Conservation (phyloP, 106 monocot species). For the Chionographis japonica region DNA sequence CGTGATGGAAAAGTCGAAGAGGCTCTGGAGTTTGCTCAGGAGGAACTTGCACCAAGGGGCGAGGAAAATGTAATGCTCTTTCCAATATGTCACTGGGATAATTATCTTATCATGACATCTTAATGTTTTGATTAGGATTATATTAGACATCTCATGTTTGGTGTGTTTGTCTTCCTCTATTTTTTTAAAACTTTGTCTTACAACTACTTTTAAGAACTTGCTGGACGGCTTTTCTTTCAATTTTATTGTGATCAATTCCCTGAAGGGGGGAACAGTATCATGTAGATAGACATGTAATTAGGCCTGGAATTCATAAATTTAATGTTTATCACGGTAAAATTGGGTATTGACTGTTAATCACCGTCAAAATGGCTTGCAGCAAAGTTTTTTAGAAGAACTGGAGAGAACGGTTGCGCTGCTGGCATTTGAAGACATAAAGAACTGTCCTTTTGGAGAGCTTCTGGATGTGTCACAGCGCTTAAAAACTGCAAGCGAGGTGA, state of each 20-base stretch:
- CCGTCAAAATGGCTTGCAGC: constrained; percentile 27
- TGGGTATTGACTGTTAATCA: too few species aligned
- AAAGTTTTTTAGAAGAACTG: constrained; percentile 78
- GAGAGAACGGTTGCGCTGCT: constrained; percentile 89
- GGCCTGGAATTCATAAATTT: too few species aligned
- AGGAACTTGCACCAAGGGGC: constrained; percentile 91
- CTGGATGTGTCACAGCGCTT: constrained; percentile 85
- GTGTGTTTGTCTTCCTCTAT: constrained; percentile 1
- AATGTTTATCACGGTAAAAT: too few species aligned
- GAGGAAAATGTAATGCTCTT: constrained; percentile 76
- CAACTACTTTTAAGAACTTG: too few species aligned
- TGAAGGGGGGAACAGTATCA: too few species aligned
- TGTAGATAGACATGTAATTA: too few species aligned
- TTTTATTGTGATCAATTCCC: too few species aligned
- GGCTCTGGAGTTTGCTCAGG: constrained; percentile 94
- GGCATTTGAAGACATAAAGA: constrained; percentile 85
- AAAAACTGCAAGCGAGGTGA: constrained; percentile 96
- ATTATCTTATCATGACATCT: not conserved
- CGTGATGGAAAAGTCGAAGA: constrained; percentile 80
- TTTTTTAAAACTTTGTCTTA: not conserved
- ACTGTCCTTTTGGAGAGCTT: constrained; percentile 85
- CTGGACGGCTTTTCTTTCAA: too few species aligned
- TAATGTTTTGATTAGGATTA: not conserved
- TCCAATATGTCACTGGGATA: not conserved
- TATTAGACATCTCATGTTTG: too few species aligned